Evolutionary conservation across 2,329 filamentous ascomycete species (phyloP).

Genomic region (Alternaria ventricosa): DNA sequence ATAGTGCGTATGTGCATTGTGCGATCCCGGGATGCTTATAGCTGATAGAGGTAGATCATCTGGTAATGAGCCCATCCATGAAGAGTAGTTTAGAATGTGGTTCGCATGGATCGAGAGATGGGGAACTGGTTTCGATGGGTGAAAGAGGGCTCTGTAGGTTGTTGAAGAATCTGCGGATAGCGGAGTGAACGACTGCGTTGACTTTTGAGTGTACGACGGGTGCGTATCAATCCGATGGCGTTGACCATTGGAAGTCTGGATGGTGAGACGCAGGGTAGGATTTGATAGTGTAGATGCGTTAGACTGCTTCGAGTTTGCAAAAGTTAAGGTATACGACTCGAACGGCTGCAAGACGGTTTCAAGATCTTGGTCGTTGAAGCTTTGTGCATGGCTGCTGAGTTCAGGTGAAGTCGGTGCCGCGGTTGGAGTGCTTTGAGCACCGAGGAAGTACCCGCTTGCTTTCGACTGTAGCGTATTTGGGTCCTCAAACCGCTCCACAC

Average conservation of each 20-base stretch:
- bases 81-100: constrained; percentile 62
- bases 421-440: constrained; percentile 28
- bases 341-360: constrained; percentile 73
- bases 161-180: constrained; percentile 49
- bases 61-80: constrained; percentile 82
- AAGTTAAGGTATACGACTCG: constrained; percentile 66
- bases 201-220: constrained; percentile 62
- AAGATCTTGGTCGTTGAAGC: constrained; percentile 67
- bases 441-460: constrained; percentile 42
- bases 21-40: constrained; percentile 91
- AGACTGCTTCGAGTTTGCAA: constrained; percentile 48
- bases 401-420: constrained; percentile 48
- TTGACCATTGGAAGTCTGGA: constrained; percentile 66
- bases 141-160: constrained; percentile 53
- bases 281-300: constrained; percentile 31
- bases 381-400: constrained; percentile 63
- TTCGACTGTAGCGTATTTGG: constrained; percentile 52
- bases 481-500: constrained; percentile 74
- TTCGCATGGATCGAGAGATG: constrained; percentile 41
- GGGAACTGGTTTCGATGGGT: constrained; percentile 52
- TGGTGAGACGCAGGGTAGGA: constrained; percentile 75
- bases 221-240: constrained; percentile 72
- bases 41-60: constrained; percentile 76
- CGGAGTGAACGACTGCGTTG: constrained; percentile 48
- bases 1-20: constrained; percentile 89